Evolutionary conservation across 768 basidiomycete species (phyloP), one percentile per base, ranked within the genome.

Genomic region (Podaxis rugospora): DNA sequence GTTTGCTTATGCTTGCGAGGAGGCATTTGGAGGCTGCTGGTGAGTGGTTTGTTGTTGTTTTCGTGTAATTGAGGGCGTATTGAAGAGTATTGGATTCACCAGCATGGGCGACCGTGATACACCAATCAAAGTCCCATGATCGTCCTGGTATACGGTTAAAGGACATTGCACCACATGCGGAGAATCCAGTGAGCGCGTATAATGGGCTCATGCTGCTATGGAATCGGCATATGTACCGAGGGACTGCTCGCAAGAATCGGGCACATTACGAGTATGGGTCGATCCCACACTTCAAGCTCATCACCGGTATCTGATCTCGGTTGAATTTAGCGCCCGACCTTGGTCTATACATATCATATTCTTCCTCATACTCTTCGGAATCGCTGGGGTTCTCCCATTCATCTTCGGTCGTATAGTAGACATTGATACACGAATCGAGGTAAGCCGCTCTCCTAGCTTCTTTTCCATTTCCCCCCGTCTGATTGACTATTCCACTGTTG

Each of bases 81-180:
- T 13, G 35, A 21, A 25, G 7, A 21, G 27, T 36, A 37, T 27
- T 2, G 56, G 58, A 37, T 51, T 57, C 18, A 49, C 35, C 44
- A 80, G 78, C 75, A 1, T 80, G 78, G 78, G 78, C 78, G 3
- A 80, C 78, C 3, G 64, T 80, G 10, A 77, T 80, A 13, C 77
- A 80, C 50, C 75, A 75, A 62, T 78, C 77, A 27, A 68, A 68
- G 18, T 64, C 67, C 54, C 61, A 56, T 28, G 62, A 62, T 16
- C 51, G 49, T 36, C 70, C 74, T 6, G 78, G 78, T 13, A 66
- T 79, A 11, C 63, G 70, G 39, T 44, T 80, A 32, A 70, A 67
- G 57, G 77, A 78, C 69, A 64, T 80, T 32, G 75, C 72, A 0
- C 68, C 70, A 0, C 71, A 70, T 21, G 67, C 75, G 0, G 62